These are phyloP conservation scores for Entophlyctis luteolus DNA, from an alignment of 192 early-diverging fungal species.

Conservation along the genomic window DNA sequence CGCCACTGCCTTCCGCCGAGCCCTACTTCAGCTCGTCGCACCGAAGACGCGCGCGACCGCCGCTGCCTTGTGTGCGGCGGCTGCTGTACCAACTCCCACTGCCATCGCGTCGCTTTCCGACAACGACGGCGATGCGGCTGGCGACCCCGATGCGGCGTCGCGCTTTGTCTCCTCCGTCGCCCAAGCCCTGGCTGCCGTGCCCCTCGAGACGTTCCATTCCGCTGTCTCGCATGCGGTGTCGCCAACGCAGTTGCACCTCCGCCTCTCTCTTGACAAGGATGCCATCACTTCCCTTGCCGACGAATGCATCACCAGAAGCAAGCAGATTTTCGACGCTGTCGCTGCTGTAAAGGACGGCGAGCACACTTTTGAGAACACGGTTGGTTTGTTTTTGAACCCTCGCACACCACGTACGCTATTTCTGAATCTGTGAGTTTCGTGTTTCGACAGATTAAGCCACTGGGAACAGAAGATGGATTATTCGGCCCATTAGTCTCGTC, in stretches of 20 bases:
- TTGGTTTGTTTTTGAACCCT: not conserved
- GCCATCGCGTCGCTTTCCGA: too few species aligned
- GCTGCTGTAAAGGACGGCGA: not conserved
- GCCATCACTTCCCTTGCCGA: not conserved
- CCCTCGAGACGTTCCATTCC: not conserved
- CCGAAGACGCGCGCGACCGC: too few species aligned
- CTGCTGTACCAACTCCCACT: too few species aligned
- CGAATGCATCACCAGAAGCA: not conserved
- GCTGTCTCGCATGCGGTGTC: not conserved
- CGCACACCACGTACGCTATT: not conserved
- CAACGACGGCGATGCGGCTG: too few species aligned
- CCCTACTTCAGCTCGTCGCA: too few species aligned
- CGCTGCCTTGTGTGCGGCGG: too few species aligned
- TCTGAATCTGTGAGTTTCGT: not conserved
- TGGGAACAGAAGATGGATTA: not conserved
- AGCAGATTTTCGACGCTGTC: constrained; percentile 7
- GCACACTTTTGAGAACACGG: constrained; percentile 4
- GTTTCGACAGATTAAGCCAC: not conserved
- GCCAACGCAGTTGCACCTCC: not conserved
- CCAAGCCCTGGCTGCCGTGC: not conserved
- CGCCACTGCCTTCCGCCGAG: too few species aligned
- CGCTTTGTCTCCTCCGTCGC: not conserved
- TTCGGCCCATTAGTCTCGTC: not conserved
- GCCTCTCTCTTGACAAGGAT: not conserved
- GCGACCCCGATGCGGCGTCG: too few species aligned